Conservation (phyloP, 306 rosid species). For the Cucurbita ficifolia region DNA sequence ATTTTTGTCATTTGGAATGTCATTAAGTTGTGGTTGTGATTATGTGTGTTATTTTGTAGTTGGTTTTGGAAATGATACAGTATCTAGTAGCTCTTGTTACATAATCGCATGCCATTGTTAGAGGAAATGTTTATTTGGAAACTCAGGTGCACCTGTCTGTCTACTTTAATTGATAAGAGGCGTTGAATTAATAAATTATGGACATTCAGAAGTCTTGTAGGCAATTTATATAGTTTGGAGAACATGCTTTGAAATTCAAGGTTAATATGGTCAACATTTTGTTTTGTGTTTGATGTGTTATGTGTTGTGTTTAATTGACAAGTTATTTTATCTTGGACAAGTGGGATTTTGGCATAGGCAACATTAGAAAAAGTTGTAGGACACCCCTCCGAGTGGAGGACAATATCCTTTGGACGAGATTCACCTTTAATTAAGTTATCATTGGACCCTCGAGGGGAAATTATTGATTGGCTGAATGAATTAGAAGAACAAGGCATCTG, state of each 20-base stretch:
- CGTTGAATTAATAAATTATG: background rate
- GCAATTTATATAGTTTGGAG: background rate
- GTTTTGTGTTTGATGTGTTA: background rate
- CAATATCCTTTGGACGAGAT: no score
- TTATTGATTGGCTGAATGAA: no score
- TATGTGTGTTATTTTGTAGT: background rate
- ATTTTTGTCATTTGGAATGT: background rate
- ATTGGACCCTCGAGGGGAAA: no score
- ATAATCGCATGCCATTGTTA: background rate
- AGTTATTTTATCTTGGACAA: background rate
- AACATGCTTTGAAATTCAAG: background rate
- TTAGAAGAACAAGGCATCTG: no score
- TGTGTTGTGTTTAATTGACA: no score
- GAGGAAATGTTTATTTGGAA: background rate
- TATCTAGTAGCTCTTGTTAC: background rate
- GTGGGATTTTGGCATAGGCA: background rate
- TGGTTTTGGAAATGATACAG: background rate
- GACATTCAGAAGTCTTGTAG: background rate
- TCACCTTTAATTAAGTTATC: no score
- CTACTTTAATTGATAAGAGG: background rate
- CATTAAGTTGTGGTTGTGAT: background rate
- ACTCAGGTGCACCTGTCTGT: background rate
- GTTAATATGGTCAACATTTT: no score
- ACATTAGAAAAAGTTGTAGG: background rate
- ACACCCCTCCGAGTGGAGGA: background rate